Base-by-base conservation (phyloP, 2,329 filamentous ascomycete genomes). In the Penicillium olsonii region DNA sequence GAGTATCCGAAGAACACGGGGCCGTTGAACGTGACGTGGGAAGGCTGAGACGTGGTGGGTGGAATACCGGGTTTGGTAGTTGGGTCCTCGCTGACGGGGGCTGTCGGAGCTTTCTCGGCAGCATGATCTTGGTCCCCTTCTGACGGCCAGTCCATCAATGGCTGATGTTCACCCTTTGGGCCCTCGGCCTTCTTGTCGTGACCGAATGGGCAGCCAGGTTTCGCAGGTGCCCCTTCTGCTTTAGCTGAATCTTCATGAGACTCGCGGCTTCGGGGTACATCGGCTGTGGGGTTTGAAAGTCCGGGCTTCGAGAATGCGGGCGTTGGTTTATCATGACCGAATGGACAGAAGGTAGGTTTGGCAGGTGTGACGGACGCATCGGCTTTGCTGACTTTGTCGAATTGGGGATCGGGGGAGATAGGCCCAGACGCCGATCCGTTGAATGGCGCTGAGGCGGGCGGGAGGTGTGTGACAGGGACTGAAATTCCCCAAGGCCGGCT, bases 1-100 rank as follows among this genome's bases (percentile, higher is more conserved):
- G 87, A 84, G 64, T 96, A 96, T 0, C 92, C 92, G 61, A 97
- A 90, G 65, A 96, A 96, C 0, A 96, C 91, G 0, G 92, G 92
- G 0, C 92, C 92, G 8, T 89, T 95, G 65, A 96, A 96, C 0
- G 95, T 78, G 82, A 96, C 87, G 60, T 87, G 86, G 9, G 88
- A 82, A 9, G 64, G 39, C 60, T 65, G 33, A 3, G 57, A 42
- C 15, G 52, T 42, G 41, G 33, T 20, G 2, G 46, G 39, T 10
- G 35, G 20, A 2, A 40, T 53, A 53, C 45, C 53, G 24, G 42
- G 37, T 44, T 47, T 42, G 8, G 42, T 15, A 18, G 48, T 47
- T 31, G 17, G 38, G 14, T 49, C 53, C 15, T 37, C 56, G 39
- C 14, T 46, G 46, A 50, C 49, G 17, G 22, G n/a, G 24, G 37